These are phyloP conservation scores for Sodiomyces alkalinus DNA, from an alignment of 2,329 filamentous ascomycete genomes.

Conservation along the genomic window DNA sequence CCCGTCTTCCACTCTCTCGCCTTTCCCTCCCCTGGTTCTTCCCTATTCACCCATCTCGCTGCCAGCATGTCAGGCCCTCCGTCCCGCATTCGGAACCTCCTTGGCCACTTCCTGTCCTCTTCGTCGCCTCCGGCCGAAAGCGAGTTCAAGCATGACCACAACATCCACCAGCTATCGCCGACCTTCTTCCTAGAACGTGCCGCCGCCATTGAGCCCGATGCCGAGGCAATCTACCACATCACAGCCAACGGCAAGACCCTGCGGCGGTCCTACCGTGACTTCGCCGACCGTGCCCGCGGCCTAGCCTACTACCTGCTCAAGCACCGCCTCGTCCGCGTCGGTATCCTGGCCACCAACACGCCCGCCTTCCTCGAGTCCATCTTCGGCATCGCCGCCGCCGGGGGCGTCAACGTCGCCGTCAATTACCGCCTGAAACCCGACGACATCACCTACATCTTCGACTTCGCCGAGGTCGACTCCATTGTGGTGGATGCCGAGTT, in stretches of 20 bases:
- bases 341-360: constrained; percentile 81
- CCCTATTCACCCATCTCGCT: background rate
- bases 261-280: constrained; percentile 62
- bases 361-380: constrained; percentile 86
- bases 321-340: constrained; percentile 59
- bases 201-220: constrained; percentile 74
- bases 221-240: constrained; percentile 71
- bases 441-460: constrained; percentile 83
- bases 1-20: background rate
- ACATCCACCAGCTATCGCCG: constrained; percentile 69
- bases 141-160: constrained; percentile 30
- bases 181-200: constrained; percentile 79
- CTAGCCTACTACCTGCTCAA: constrained; percentile 77
- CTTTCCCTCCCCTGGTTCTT: background rate
- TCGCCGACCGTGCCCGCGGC: constrained; percentile 74
- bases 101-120: constrained; percentile 30
- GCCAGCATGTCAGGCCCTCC: constrained; percentile 46
- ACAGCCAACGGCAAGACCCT: constrained; percentile 63
- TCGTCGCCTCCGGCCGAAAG: constrained; percentile 10
- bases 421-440: constrained; percentile 58
- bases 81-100: constrained; percentile 44
- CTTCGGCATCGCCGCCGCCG: constrained; percentile 73
- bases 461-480: constrained; percentile 70
- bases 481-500: constrained; percentile 84
- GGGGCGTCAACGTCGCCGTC: constrained; percentile 56